A percentile compares a stretch with the other conserved stretches of the same genome.
phyloP scores from a whole-genome alignment of 75 land plant species.

The Larix kaempferi region DNA sequence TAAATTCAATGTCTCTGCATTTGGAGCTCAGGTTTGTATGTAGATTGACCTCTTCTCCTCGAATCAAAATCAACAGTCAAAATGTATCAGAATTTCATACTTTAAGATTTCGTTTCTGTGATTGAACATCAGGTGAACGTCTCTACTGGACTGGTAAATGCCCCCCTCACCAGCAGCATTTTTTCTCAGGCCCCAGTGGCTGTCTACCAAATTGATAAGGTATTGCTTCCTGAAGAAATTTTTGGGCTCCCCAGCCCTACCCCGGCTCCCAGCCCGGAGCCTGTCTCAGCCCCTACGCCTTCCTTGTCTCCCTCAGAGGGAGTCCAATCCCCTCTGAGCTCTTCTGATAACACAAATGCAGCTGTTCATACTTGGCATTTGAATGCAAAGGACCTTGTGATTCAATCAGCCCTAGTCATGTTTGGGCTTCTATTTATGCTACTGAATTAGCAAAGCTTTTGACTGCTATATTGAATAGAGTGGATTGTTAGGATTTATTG shows the following conservation, averaged over 20 bases:
- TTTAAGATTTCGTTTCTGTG: too few species aligned
- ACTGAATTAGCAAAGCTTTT: too few species aligned
- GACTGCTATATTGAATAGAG: too few species aligned
- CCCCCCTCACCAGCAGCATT: slow-evolving; percentile 6
- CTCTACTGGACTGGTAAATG: slow-evolving; percentile 16
- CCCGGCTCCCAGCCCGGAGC: background rate
- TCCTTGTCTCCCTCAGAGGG: too few species aligned
- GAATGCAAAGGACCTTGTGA: too few species aligned
- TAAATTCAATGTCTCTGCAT: slow-evolving; percentile 7
- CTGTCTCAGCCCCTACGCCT: slow-evolving; percentile 10
- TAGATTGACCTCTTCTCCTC: background rate
- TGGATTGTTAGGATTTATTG: too few species aligned
- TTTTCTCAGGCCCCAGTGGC: slow-evolving; percentile 6
- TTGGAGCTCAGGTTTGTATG: slow-evolving; percentile 12
- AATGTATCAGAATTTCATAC: background rate
- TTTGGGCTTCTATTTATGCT: too few species aligned
- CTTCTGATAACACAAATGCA: too few species aligned
- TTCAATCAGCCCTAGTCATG: too few species aligned
- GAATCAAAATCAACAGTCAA: background rate
- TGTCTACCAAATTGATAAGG: slow-evolving; percentile 11
- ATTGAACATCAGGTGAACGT: background rate
- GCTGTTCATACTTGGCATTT: too few species aligned
- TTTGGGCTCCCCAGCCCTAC: slow-evolving; percentile 12
- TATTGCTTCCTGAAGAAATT: slow-evolving; percentile 16
- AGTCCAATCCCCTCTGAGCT: too few species aligned